Percentiles rank a stretch among this genome's conserved stretches.
These are phyloP conservation scores for Neostapfia colusana DNA, from an alignment of 176 grass and related monocot species.

Conservation along the genomic window DNA sequence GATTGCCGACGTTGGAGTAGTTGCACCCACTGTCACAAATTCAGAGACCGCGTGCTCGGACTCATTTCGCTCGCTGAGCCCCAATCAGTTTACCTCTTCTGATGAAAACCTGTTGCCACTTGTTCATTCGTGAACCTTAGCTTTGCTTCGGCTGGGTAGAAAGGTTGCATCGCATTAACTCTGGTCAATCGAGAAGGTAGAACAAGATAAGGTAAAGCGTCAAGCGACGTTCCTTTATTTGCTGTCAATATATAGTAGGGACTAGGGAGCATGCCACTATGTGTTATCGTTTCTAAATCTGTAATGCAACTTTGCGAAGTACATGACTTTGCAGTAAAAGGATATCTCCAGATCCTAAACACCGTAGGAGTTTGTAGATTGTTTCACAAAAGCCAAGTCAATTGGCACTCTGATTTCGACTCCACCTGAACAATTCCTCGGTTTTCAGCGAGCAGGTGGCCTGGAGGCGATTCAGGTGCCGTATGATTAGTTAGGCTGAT, in stretches of 20 bases:
- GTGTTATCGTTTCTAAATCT: background rate
- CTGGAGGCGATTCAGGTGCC: conserved; percentile 44
- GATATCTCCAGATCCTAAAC: background rate
- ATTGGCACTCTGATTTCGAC: conserved; percentile 1
- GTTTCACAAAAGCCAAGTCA: conserved; percentile 42
- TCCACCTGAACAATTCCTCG: conserved; percentile 40
- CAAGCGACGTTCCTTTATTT: background rate
- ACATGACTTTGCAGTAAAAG: background rate
- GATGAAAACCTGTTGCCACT: background rate
- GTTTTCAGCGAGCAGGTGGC: conserved; percentile 40
- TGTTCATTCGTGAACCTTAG: background rate
- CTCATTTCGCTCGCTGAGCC: background rate
- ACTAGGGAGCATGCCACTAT: background rate
- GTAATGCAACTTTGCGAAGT: background rate
- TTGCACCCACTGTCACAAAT: conserved; percentile 54
- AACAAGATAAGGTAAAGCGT: background rate
- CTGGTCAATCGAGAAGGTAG: background rate
- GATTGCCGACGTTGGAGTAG: conserved; percentile 33
- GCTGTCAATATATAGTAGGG: background rate
- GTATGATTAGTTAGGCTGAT: conserved; percentile 42
- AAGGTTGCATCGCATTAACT: background rate
- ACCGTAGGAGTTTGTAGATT: conserved; percentile 32
- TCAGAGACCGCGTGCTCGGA: background rate
- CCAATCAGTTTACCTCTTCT: background rate
- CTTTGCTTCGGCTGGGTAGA: background rate